Base-by-base conservation (phyloP, 371 early-diverging fungal genomes). In the Mortierella sp. region DNA sequence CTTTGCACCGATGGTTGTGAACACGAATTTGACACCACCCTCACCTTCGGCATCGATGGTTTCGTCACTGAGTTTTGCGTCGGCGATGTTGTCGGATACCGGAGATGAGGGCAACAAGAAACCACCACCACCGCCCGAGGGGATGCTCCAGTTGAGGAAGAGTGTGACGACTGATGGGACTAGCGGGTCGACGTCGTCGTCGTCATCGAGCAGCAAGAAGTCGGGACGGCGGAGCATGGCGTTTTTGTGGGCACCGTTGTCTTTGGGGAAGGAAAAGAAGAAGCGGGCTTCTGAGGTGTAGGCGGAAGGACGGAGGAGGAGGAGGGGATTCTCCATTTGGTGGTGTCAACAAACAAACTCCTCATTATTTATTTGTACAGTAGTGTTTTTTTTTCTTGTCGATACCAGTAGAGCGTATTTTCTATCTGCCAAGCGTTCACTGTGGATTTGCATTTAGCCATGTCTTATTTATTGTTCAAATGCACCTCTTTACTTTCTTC, bases 121-220 rank as follows among this genome's bases (percentile, higher is more conserved):
- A 31, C 37, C 63, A 2, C 55, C 68, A 29, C 72, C 70, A 24
- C 64, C 79, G 8, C 81, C 81, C 16, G 79, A 78, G 34, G 78
- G 77, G 7, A 64, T 74, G 10, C 61, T 78, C 52, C 64, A 66
- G 52, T 44, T 83, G 70, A 73, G 66, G 7, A 83, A 83, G 70
- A 78, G 79, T 64, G 22, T 78, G 65, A 83, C 83, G 34, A 52
- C 71, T 1, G 83, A 83, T 53, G 79, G 83, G 10, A 71, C 72
- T 24, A 63, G n/a, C n/a, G n/a, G 53, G 11, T 44, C 50, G 2
- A 40, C 68, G 53, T 52, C 61, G 13, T 41, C 52, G n/a, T 41
- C 64, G 2, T 64, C 64, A 6, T 52, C 37, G 34, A 66, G 64
- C n/a, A 26, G 47, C 29, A 69, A 68, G 45, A 74, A 71, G 41